Evolutionary conservation across 495 filamentous ascomycete genomes (phyloP).

Genomic region (Tuber melanosporum): DNA sequence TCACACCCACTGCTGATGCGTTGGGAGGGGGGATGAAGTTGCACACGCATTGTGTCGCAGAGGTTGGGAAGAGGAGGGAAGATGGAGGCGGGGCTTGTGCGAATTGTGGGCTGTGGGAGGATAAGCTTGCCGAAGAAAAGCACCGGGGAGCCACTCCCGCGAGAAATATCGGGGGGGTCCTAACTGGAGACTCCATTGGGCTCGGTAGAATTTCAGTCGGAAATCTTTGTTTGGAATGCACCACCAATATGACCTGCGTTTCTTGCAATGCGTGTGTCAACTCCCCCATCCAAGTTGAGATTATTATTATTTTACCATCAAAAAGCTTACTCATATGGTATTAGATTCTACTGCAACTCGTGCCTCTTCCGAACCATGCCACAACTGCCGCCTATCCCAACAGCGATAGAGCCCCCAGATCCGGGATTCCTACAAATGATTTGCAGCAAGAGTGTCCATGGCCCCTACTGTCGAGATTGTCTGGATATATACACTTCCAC

Average conservation of each 20-base stretch:
- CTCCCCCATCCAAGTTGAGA: not conserved
- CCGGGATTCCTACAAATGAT: constrained; percentile 16
- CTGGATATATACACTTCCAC: constrained; percentile 11
- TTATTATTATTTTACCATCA: too few relatives aligned
- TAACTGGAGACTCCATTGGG: constrained; percentile 22
- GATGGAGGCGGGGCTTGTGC: constrained; percentile 25
- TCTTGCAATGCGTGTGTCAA: constrained; percentile 27
- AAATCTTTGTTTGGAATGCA: constrained; percentile 30
- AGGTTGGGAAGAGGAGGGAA: constrained; percentile 24
- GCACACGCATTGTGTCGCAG: constrained; percentile 33
- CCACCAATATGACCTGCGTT: constrained; percentile 27
- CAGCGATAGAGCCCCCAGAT: constrained; percentile 7
- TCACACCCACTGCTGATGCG: not conserved
- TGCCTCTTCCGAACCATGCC: constrained; percentile 8
- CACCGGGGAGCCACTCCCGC: constrained; percentile 1
- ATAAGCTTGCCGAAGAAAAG: constrained; percentile 16
- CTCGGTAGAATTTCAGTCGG: constrained; percentile 25
- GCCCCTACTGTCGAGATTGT: constrained; percentile 21
- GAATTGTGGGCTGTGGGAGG: constrained; percentile 37
- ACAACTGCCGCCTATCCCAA: constrained; percentile 6
- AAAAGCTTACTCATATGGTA: not conserved
- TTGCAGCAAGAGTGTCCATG: constrained; percentile 13
- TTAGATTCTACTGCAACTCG: constrained; percentile 24
- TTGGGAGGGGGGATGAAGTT: constrained; percentile 2
- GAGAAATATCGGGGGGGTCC: constrained; percentile 25